Evolutionary conservation across 768 basidiomycete species (phyloP).

Genomic region (Calocybe cyanea): DNA sequence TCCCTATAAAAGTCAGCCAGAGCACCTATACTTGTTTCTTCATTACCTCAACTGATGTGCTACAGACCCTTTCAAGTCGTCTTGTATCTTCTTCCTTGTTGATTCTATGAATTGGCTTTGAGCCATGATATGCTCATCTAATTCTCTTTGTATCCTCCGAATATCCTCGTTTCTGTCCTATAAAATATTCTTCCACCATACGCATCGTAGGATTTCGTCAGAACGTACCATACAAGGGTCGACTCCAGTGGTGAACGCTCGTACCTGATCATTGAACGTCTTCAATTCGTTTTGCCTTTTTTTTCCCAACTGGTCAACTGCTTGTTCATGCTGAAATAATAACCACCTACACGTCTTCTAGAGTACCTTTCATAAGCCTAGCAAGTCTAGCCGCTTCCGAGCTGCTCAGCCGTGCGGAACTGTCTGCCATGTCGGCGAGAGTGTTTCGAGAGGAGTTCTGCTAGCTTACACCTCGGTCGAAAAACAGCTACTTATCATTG

Average conservation of each 20-base stretch:
- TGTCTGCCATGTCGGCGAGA: too few species aligned
- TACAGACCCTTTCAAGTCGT: slow-evolving; percentile 20
- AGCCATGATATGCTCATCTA: slow-evolving; percentile 14
- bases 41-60: slow-evolving; percentile 29
- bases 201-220: too few species aligned
- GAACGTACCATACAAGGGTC: slow-evolving; percentile 26
- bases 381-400: background rate
- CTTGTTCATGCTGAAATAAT: background rate
- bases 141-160: slow-evolving; percentile 16
- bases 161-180: slow-evolving; percentile 14
- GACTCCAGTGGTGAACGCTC: slow-evolving; percentile 20
- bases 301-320: slow-evolving; percentile 1
- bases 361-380: slow-evolving; percentile 12
- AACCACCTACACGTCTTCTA: slow-evolving; percentile 18
- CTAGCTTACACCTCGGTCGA: background rate
- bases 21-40: background rate
- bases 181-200: too few species aligned
- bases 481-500: too few species aligned
- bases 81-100: slow-evolving; percentile 23
- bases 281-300: slow-evolving; percentile 27
- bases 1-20: slow-evolving; percentile 2
- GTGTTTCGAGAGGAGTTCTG: too few species aligned
- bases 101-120: slow-evolving; percentile 21
- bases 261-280: slow-evolving; percentile 27
- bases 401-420: background rate